Percentiles rank a stretch among this genome's conserved stretches.
phyloP scores from a whole-genome alignment of 805 yeast species.

The Metschnikowia rubicola region DNA sequence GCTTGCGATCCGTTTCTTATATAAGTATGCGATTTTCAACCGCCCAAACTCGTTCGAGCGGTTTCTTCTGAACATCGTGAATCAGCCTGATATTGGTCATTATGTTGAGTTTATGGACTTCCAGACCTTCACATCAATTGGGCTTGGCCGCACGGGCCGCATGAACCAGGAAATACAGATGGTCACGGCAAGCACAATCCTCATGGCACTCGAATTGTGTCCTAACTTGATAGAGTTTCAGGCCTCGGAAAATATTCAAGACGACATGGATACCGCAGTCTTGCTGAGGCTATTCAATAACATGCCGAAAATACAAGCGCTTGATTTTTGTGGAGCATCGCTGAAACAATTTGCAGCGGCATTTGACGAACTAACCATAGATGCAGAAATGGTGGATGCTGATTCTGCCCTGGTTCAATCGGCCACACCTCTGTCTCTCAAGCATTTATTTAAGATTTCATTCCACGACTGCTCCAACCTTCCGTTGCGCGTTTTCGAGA shows the following conservation, averaged over 20 bases:
- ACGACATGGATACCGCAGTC: slow-evolving; percentile 65
- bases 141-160: slow-evolving; percentile 81
- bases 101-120: slow-evolving; percentile 78
- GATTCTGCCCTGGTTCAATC: slow-evolving; percentile 2
- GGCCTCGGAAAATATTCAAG: slow-evolving; percentile 82
- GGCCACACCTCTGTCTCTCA: slow-evolving; percentile 5
- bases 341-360: slow-evolving; percentile 59
- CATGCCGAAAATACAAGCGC: slow-evolving; percentile 54
- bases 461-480: slow-evolving; percentile 87
- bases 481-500: slow-evolving; percentile 51
- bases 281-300: slow-evolving; percentile 52
- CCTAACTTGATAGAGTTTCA: slow-evolving; percentile 74
- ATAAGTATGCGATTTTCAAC: slow-evolving; percentile 68
- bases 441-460: slow-evolving; percentile 48
- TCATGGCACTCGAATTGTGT: slow-evolving; percentile 56
- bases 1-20: slow-evolving; percentile 54
- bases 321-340: slow-evolving; percentile 89
- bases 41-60: slow-evolving; percentile 77
- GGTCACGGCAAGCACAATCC: slow-evolving; percentile 74
- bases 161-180: slow-evolving; percentile 91
- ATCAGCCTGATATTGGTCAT: slow-evolving; percentile 46
- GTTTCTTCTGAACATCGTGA: slow-evolving; percentile 54
- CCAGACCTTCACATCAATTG: slow-evolving; percentile 83
- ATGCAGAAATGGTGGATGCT: not conserved
- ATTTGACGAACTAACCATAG: slow-evolving; percentile 43